Evolutionary conservation across 2,329 filamentous ascomycete species (phyloP).

Genomic region (Sporothrix inflata): DNA sequence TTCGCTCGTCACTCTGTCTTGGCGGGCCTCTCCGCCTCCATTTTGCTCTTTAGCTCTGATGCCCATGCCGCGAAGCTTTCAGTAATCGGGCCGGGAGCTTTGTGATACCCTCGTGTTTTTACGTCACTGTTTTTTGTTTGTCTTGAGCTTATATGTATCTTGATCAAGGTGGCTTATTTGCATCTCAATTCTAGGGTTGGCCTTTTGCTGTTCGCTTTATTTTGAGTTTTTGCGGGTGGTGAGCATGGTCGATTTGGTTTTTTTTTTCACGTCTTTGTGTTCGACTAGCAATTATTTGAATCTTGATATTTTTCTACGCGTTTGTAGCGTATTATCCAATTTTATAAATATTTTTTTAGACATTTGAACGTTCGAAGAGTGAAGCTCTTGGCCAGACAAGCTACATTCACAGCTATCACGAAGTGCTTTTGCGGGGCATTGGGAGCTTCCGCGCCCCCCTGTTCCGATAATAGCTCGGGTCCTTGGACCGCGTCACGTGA

Average conservation of each 20-base stretch:
- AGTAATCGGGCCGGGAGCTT: conserved; percentile 10
- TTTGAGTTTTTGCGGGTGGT: background rate
- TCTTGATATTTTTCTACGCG: background rate
- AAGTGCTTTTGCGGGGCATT: background rate
- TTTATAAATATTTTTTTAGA: background rate
- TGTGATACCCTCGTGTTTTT: conserved; percentile 30
- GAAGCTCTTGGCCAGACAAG: background rate
- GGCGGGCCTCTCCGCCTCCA: background rate
- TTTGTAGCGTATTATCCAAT: background rate
- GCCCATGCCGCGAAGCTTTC: conserved; percentile 8
- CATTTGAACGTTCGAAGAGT: background rate
- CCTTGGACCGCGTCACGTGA: conserved; percentile 31
- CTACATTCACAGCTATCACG: background rate
- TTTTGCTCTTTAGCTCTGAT: background rate
- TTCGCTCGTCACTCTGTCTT: no score
- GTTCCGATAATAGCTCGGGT: conserved; percentile 20
- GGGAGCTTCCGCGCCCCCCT: background rate
- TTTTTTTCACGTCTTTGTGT: background rate
- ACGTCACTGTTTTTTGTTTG: background rate
- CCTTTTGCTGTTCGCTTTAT: background rate
- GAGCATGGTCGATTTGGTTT: background rate
- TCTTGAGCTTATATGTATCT: background rate
- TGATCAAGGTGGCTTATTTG: background rate
- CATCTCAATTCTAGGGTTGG: background rate
- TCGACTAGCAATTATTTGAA: background rate